A percentile compares a stretch with the other conserved stretches of the same genome.
Evolutionary conservation across 352 stramenopile genomes (phyloP).

Genomic region (Phytophthora sp.): DNA sequence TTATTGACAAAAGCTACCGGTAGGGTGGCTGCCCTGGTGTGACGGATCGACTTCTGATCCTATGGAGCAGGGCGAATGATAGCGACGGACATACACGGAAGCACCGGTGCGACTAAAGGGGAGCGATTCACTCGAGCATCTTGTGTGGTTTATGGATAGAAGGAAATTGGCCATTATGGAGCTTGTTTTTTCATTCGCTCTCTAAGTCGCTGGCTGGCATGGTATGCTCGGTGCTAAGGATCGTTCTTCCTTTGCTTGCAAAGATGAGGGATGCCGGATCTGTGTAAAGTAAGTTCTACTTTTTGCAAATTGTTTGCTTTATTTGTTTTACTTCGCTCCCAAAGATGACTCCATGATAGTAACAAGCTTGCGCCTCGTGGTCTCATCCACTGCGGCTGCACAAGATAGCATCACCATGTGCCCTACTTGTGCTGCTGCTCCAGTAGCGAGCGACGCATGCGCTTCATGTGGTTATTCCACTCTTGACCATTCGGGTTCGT

Average conservation of each 20-base stretch:
- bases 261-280: slow-evolving; percentile 16
- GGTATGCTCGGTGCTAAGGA: slow-evolving; percentile 1
- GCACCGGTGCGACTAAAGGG: slow-evolving; percentile 2
- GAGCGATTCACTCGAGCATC: slow-evolving; percentile 4
- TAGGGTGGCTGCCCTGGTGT: slow-evolving; percentile 12
- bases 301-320: slow-evolving; percentile 24
- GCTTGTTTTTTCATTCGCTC: slow-evolving; percentile 14
- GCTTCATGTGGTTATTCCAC: slow-evolving; percentile 87
- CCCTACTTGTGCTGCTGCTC: slow-evolving; percentile 58
- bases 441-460: slow-evolving; percentile 72
- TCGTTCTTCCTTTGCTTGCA: slow-evolving; percentile 16
- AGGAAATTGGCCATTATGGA: slow-evolving; percentile 12
- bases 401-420: slow-evolving; percentile 4
- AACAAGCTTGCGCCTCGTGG: background rate
- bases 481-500: slow-evolving; percentile 73
- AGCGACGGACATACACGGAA: slow-evolving; percentile 17
- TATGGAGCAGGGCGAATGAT: slow-evolving; percentile 1
- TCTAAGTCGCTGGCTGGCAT: background rate
- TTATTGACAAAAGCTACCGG: slow-evolving; percentile 18
- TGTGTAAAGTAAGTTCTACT: slow-evolving; percentile 42
- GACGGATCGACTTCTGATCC: slow-evolving; percentile 15
- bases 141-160: slow-evolving; percentile 29
- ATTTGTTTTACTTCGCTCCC: slow-evolving; percentile 10
- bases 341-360: too few relatives aligned
- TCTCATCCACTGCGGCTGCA: background rate